Percentiles rank a stretch among this genome's conserved stretches.
Conservation (phyloP, 768 basidiomycete genomes). For the Trametopsis cervina region DNA sequence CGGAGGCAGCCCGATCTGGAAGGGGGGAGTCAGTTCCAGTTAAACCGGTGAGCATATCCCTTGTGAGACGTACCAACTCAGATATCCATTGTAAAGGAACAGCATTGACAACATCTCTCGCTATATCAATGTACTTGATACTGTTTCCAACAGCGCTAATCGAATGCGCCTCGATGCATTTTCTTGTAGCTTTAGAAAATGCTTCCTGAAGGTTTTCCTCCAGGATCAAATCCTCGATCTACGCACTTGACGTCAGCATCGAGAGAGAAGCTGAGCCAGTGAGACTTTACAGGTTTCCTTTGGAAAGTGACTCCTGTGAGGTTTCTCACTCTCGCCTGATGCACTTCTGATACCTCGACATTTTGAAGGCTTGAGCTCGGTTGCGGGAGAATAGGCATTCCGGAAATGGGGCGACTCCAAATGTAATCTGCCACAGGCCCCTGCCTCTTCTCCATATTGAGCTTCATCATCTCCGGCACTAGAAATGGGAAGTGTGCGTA, state of each 20-base stretch:
- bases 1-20: neutral
- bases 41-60: neutral
- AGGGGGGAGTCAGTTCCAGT: neutral
- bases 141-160: slow-evolving; percentile 13
- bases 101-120: slow-evolving; percentile 26
- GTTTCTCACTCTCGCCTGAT: neutral
- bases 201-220: neutral
- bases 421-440: slow-evolving; percentile 39
- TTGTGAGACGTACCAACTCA: slow-evolving; percentile 18
- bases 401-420: slow-evolving; percentile 44
- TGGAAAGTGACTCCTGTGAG: neutral
- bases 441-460: slow-evolving; percentile 28
- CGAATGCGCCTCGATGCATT: slow-evolving; percentile 15
- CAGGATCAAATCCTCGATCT: neutral
- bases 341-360: neutral
- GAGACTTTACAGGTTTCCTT: neutral
- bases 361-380: neutral
- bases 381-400: neutral
- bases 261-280: neutral
- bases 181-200: neutral
- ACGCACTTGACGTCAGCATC: neutral
- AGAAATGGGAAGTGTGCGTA: slow-evolving; percentile 83
- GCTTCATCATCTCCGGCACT: slow-evolving; percentile 45
- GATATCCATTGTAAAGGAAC: slow-evolving; percentile 25
- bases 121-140: slow-evolving; percentile 23